Conservation (phyloP, 306 rosid genomes). For the Malus orientalis region DNA sequence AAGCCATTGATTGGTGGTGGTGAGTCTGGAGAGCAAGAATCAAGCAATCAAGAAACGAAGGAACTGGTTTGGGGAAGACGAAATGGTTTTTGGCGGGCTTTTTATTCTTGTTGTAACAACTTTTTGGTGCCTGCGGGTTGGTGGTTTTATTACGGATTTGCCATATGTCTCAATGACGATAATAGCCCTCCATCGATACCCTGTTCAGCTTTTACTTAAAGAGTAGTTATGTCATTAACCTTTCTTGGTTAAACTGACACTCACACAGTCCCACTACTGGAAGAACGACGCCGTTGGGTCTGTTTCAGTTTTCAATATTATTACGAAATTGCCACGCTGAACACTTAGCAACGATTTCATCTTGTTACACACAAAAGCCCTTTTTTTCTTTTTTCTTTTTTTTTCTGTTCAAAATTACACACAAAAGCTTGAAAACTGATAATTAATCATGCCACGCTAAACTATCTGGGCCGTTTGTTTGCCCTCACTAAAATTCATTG, state of each 20-base stretch:
- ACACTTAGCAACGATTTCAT: no score
- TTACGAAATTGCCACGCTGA: neutral
- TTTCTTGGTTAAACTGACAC: neutral
- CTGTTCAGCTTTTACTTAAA: neutral
- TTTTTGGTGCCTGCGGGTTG: neutral
- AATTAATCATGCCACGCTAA: no score
- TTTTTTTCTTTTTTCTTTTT: no score
- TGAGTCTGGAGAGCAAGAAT: neutral
- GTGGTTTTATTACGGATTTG: neutral
- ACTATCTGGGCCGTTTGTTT: no score
- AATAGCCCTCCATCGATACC: neutral
- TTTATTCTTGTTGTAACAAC: neutral
- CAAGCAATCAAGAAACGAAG: neutral
- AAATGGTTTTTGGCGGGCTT: slow-evolving; percentile 9
- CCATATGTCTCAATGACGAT: neutral
- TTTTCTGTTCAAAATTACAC: no score
- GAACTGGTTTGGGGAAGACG: neutral
- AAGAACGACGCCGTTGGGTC: neutral
- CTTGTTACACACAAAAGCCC: no score
- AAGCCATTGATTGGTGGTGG: slow-evolving; percentile 10
- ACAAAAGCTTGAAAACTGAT: no score
- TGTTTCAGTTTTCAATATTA: neutral
- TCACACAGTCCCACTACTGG: no score
- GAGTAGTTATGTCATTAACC: neutral
- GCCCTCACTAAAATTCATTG: no score